Evolutionary conservation across 805 yeast species (phyloP), one percentile per base, ranked within the genome.

Genomic region (Tetrapisispora phaffii): DNA sequence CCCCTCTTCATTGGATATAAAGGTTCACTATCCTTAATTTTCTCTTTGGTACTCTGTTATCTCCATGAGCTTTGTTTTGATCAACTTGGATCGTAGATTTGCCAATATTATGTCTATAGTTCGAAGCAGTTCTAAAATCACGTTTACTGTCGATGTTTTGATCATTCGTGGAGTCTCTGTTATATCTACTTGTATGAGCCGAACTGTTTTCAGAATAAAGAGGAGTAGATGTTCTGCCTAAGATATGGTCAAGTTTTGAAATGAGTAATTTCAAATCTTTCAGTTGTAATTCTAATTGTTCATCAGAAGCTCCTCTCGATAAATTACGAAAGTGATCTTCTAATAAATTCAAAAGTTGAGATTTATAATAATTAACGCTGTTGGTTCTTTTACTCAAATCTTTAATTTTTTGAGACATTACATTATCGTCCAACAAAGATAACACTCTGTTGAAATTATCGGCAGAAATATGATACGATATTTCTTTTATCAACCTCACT

Each of bases 401-500:
- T 21, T 32, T 45, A 45, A 4, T 52, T 44, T 13, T 44, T 43
- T n/a, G 45, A 28, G 34, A 35, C 16, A 45, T 51, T 3, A 32
- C 19, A 16, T 42, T 46, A 39, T 56, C 53, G 7, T 50, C 50
- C 29, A 59, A 33, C 23, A 43, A 46, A 8, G 48, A 44, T 15
- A 47, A 26, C 12, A 53, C 50, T 17, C 47, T 47, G 13, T 39
- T 39, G 10, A 56, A 20, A 29, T 54, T 48, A 34, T 53, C 50
- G 20, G 44, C 44, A 12, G 45, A 44, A 29, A 59, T 38, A 37
- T 51, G 41, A 26, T 46, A 39, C 19, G 44, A 34, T 8, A 53
- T 46, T 20, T 57, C 59, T 38, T 53, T 52, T 51, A 59, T 50
- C 21, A 50, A 49, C 38, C 49, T 49, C 8, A 52, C 32, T 1